A percentile compares a stretch with the other conserved stretches of the same genome.
phyloP scores from a whole-genome alignment of 106 monocot genomes.

The Hemerocallis citrina region DNA sequence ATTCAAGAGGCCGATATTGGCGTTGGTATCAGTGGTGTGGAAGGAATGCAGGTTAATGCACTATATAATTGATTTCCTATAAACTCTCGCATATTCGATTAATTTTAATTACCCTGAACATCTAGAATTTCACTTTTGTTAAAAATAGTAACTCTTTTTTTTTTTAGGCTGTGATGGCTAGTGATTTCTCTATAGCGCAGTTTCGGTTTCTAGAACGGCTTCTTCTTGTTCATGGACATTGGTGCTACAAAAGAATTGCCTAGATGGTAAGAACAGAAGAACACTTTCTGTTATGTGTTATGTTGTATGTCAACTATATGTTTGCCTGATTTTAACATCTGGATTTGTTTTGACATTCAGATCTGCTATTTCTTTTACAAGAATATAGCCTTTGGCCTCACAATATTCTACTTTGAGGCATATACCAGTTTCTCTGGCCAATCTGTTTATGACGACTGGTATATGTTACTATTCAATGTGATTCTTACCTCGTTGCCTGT shows the following conservation, averaged over 20 bases:
- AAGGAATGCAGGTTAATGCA: constrained; percentile 85
- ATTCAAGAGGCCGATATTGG: constrained; percentile 97
- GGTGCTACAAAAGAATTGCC: constrained; percentile 77
- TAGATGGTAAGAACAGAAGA: constrained; percentile 42
- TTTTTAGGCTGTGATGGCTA: constrained; percentile 95
- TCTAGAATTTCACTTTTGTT: neutral
- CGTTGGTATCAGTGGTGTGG: constrained; percentile 84
- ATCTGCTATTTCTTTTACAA: constrained; percentile 90
- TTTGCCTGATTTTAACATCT: neutral
- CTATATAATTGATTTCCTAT: neutral
- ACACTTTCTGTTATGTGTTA: neutral
- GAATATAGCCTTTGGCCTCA: constrained; percentile 79
- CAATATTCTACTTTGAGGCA: constrained; percentile 72
- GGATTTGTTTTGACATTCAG: constrained; percentile 23
- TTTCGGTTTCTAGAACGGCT: constrained; percentile 70
- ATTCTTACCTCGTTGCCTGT: constrained; percentile 71
- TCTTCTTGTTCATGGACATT: constrained; percentile 81
- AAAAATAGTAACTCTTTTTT: neutral
- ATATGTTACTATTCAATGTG: constrained; percentile 70
- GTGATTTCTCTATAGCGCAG: constrained; percentile 80
- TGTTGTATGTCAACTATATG: neutral
- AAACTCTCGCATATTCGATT: too few species aligned
- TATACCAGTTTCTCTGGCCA: constrained; percentile 68
- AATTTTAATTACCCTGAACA: neutral
- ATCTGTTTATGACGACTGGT: constrained; percentile 77